Conservation (phyloP, 2,329 filamentous ascomycete species). For the Alternaria rosae region DNA sequence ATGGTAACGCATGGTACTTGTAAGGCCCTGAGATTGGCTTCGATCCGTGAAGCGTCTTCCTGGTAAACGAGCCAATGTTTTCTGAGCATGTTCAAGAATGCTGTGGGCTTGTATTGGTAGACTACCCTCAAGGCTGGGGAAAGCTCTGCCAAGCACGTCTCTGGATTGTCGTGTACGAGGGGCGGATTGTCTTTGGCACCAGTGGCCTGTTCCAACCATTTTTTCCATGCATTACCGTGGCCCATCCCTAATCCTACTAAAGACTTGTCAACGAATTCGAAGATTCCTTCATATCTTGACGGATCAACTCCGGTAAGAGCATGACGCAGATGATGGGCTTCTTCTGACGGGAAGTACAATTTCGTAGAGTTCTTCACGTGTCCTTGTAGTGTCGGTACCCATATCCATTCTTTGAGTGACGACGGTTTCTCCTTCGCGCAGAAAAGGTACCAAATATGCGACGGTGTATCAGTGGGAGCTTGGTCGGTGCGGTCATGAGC, state of each 20-base stretch:
- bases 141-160: conserved; percentile 10
- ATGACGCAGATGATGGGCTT: conserved; percentile 19
- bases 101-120: background rate
- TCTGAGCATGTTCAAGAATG: conserved; percentile 21
- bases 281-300: background rate
- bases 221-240: background rate
- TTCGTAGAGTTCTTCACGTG: background rate
- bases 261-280: background rate
- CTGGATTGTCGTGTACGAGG: background rate
- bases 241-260: background rate
- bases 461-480: background rate
- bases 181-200: conserved; percentile 5
- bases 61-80: conserved; percentile 26
- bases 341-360: conserved; percentile 23
- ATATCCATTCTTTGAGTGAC: conserved; percentile 7
- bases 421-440: conserved; percentile 1
- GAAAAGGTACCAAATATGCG: conserved; percentile 20
- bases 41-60: background rate
- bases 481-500: background rate
- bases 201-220: background rate
- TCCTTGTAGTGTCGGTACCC: conserved; percentile 3
- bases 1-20: background rate
- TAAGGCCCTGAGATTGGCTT: background rate
- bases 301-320: background rate
- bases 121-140: conserved; percentile 12